A percentile compares a stretch with the other conserved stretches of the same genome.
phyloP scores from a whole-genome alignment of 768 basidiomycete genomes.

The Filobasidium floriforme region DNA sequence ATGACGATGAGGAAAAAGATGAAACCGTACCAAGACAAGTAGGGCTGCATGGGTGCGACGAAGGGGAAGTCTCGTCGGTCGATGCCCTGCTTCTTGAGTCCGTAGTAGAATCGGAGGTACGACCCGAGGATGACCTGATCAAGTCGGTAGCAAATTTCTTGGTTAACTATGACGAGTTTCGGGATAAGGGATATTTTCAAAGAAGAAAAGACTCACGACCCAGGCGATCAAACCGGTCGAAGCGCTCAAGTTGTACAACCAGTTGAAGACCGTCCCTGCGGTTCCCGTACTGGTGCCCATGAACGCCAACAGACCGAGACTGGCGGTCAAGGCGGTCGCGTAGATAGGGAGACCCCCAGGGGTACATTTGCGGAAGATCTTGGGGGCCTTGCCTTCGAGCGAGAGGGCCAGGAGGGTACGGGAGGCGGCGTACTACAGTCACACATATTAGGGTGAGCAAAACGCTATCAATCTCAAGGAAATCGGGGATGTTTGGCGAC shows the following conservation, averaged over 20 bases:
- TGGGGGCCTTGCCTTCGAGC: constrained; percentile 51
- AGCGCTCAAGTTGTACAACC: constrained; percentile 42
- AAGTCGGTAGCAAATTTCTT: neutral
- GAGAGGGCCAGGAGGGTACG: constrained; percentile 52
- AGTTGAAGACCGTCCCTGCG: constrained; percentile 25
- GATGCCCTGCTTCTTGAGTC: constrained; percentile 42
- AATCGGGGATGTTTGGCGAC: neutral
- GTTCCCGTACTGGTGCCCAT: constrained; percentile 16
- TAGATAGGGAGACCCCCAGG: constrained; percentile 41
- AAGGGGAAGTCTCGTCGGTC: constrained; percentile 42
- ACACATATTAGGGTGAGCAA: neutral
- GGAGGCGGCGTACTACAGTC: constrained; percentile 45
- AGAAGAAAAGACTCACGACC: constrained; percentile 26
- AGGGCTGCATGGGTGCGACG: constrained; percentile 44
- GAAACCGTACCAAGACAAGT: constrained; percentile 36
- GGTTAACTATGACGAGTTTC: too few species aligned
- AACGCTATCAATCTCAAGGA: too few species aligned
- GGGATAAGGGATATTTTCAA: too few species aligned
- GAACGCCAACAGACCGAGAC: constrained; percentile 27
- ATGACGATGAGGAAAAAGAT: constrained; percentile 40
- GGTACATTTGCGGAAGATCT: constrained; percentile 39
- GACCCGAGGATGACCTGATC: constrained; percentile 24
- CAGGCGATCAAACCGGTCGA: constrained; percentile 45
- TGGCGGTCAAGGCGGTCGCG: constrained; percentile 19
- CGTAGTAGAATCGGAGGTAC: constrained; percentile 28